Evolutionary conservation across 1,284 basidiomycete species (phyloP).

Genomic region (Grifola frondosa): DNA sequence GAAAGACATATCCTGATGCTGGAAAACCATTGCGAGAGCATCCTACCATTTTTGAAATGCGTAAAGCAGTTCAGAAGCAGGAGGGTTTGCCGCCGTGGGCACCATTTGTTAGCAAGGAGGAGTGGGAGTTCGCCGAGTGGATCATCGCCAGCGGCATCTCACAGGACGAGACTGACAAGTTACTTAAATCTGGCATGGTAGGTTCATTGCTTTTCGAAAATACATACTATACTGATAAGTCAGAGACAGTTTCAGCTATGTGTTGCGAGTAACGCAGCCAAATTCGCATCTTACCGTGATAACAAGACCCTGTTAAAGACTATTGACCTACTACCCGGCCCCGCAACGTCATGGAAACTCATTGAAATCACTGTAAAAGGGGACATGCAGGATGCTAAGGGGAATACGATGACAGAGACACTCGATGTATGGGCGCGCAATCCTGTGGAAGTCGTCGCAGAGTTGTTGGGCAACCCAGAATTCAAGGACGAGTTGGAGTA

Average conservation of each 20-base stretch:
- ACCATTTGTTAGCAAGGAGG: constrained; percentile 1
- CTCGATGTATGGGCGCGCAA: constrained; percentile 30
- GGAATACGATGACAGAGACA: constrained; percentile 9
- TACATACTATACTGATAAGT: background rate
- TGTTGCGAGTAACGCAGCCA: background rate
- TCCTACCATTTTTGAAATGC: no score
- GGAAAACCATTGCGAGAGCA: no score
- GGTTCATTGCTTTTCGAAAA: no score
- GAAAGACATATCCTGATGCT: no score
- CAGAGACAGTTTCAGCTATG: background rate
- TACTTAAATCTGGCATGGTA: constrained; percentile 4
- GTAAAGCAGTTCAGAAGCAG: no score
- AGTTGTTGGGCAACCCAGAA: constrained; percentile 28
- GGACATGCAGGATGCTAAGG: constrained; percentile 10
- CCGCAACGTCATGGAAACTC: constrained; percentile 14
- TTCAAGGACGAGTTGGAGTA: constrained; percentile 25
- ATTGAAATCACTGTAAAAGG: constrained; percentile 18
- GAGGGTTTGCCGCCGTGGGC: background rate
- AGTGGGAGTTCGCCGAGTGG: constrained; percentile 5
- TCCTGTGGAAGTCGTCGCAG: constrained; percentile 23
- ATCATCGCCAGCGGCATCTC: background rate
- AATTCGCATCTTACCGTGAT: constrained; percentile 1
- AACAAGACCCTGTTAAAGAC: constrained; percentile 7
- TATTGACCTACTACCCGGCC: constrained; percentile 15
- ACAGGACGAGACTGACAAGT: background rate